Conservation (phyloP, 257 asterid genomes). For the Solanum etuberosum region DNA sequence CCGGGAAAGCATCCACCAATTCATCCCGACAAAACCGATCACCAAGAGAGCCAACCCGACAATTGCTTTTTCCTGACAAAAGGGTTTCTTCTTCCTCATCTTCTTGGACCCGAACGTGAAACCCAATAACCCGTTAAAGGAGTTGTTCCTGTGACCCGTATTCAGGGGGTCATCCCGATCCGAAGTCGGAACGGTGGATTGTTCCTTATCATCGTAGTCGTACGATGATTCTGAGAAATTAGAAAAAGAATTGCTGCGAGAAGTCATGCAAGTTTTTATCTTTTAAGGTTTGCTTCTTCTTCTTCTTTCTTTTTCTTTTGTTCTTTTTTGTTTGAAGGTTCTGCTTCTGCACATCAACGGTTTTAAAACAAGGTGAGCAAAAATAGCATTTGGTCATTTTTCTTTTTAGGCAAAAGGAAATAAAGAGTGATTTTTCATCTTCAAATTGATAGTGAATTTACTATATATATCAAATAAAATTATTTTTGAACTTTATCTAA, state of each 20-base stretch:
- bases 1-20: constrained; percentile 84
- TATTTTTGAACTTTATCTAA: background rate
- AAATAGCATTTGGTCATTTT: background rate
- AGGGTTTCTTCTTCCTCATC: constrained; percentile 19
- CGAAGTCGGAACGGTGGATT: background rate
- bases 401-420: background rate
- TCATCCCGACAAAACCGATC: constrained; percentile 37
- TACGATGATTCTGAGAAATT: background rate
- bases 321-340: background rate
- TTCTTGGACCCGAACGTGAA: constrained; percentile 15
- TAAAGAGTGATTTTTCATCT: background rate
- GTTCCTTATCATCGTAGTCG: background rate
- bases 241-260: background rate
- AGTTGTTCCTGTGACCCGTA: background rate
- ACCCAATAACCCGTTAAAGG: constrained; percentile 23
- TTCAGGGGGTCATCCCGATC: constrained; percentile 4
- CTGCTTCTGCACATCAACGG: background rate
- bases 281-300: background rate
- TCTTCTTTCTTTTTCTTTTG: too few relatives aligned
- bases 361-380: background rate
- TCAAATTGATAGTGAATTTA: background rate
- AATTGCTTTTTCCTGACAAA: constrained; percentile 29
- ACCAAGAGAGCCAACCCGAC: constrained; percentile 29
- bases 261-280: background rate
- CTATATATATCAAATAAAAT: background rate